phyloP scores from a whole-genome alignment of 202 grass and related monocot species.

The Schoenoplectus tabernaemontani region DNA sequence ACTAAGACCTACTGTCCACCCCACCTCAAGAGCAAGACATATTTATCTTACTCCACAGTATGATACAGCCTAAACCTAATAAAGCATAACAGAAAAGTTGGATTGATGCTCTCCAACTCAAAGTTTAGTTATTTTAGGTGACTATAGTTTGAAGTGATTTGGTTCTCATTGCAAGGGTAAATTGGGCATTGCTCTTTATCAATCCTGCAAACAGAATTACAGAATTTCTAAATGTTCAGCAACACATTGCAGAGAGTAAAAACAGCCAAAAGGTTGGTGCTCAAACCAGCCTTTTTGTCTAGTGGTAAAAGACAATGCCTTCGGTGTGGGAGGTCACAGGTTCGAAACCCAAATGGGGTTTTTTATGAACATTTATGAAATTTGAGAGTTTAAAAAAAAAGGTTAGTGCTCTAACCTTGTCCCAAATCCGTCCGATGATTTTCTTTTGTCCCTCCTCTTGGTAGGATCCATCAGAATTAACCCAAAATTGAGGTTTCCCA shows the following conservation, averaged over 20 bases:
- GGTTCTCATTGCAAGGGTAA: not conserved
- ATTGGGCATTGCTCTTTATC: too few relatives aligned
- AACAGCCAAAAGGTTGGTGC: constrained; percentile 11
- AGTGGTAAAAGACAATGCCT: too few relatives aligned
- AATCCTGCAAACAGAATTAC: too few relatives aligned
- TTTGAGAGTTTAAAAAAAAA: too few relatives aligned
- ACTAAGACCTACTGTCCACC: not conserved
- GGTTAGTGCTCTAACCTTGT: constrained; percentile 68
- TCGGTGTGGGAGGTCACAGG: too few relatives aligned
- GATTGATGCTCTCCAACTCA: not conserved
- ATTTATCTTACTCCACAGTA: too few relatives aligned
- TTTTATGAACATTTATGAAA: too few relatives aligned
- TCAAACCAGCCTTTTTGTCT: too few relatives aligned
- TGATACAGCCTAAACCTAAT: too few relatives aligned
- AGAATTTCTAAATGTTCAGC: not conserved
- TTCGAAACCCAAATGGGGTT: too few relatives aligned
- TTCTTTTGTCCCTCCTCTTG: constrained; percentile 97
- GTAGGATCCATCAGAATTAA: constrained; percentile 90
- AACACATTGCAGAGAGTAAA: constrained; percentile 14
- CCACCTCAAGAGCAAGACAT: not conserved
- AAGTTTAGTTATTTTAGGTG: not conserved
- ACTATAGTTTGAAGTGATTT: not conserved
- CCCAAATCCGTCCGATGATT: constrained; percentile 87
- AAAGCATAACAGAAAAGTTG: not conserved
- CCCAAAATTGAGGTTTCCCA: constrained; percentile 97